phyloP scores from a whole-genome alignment of 768 basidiomycete species.

The Favolaschia claudopus region DNA sequence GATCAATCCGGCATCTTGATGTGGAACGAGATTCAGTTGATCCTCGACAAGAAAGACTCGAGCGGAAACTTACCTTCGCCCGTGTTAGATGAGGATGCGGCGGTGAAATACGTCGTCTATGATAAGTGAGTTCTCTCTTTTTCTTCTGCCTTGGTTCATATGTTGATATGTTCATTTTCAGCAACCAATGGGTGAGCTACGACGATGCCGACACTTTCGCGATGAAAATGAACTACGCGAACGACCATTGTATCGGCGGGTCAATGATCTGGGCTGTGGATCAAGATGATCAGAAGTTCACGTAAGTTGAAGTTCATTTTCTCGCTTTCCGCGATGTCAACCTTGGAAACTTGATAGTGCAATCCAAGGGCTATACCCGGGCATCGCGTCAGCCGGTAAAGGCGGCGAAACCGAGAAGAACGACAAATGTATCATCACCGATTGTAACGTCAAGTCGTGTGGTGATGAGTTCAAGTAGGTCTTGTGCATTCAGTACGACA shows the following conservation, averaged over 20 bases:
- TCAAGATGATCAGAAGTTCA: conserved; percentile 20
- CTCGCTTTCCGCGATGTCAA: neutral
- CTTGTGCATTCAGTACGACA: neutral
- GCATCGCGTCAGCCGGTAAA: conserved; percentile 2
- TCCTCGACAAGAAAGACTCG: conserved; percentile 15
- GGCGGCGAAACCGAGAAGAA: conserved; percentile 9
- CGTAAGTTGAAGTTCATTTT: neutral
- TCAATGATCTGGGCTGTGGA: conserved; percentile 33
- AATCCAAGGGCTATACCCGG: conserved; percentile 3
- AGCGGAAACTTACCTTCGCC: neutral
- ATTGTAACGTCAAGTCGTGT: neutral
- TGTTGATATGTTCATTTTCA: neutral
- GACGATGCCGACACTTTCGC: conserved; percentile 33
- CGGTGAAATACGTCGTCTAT: conserved; percentile 35
- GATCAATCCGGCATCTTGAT: conserved; percentile 2
- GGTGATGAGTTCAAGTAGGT: conserved; percentile 8
- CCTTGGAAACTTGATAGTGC: neutral
- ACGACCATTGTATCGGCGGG: conserved; percentile 30
- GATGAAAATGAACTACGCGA: conserved; percentile 31
- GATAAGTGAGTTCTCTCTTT: conserved; percentile 7
- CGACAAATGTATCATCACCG: conserved; percentile 10
- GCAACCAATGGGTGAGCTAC: conserved; percentile 37
- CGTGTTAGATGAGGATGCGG: conserved; percentile 30
- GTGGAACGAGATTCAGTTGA: conserved; percentile 14
- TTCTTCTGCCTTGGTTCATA: neutral